Evolutionary conservation across 1,139 yeast genomes (phyloP), one percentile per base, ranked within the genome.

Genomic region (Taphrina flavorubra): DNA sequence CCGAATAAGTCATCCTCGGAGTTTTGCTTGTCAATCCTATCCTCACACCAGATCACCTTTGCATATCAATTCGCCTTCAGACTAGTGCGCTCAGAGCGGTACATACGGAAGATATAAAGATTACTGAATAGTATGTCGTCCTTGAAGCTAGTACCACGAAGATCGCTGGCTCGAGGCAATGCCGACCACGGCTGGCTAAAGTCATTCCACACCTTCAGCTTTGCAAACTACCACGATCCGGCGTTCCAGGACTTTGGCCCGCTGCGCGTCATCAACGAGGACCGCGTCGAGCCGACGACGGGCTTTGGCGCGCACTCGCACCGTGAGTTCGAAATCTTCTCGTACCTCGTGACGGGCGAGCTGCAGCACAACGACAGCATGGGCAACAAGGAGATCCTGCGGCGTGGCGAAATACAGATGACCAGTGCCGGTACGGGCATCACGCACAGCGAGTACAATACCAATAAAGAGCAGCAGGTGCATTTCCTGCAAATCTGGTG

Each of bases 381-480:
- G 65, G 65, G 69, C 60, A 66, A 66, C 51, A 51, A 40, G 39
- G 69, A 66, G 55, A 62, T 60, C 37, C 18, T 66, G 40, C 51
- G 42, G 34, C 59, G 65, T 14, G 69, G 69, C 37, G 65, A 59
- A 53, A 57, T 66, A 34, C 69, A 66, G 49, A 55, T 59, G 56
- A 66, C 65, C 37, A 47, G 51, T 20, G 65, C 69, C 39, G 70
- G 70, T 5, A 63, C 70, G 11, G 70, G 70, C 25, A 68, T 68
- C 37, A 46, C 42, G 10, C 70, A 68, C 60, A 53, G 70, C 42
- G 70, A 68, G 49, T 63, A 57, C 44, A 68, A 68, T 37, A 61
- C 67, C 13, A 63, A 63, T 18, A n/a, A 20, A 20, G 46, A 68
- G 13, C 13, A 51, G 11, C 59, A 20, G 40, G 55, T 39, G n/a